These are phyloP conservation scores for Xylaria intraflava DNA, from an alignment of 495 filamentous ascomycete genomes.

Conservation along the genomic window DNA sequence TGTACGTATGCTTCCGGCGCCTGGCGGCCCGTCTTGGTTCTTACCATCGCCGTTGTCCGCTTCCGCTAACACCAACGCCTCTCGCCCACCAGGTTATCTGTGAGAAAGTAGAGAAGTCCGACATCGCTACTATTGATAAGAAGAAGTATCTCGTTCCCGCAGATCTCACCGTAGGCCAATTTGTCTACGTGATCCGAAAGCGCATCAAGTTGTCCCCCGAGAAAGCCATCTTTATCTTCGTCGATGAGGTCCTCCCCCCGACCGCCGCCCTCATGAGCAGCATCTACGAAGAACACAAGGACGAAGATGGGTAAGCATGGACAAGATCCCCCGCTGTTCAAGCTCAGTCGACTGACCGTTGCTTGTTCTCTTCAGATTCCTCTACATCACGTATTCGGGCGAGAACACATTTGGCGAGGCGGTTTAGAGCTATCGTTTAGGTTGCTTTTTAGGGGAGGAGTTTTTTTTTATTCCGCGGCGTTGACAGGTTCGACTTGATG, in stretches of 20 bases:
- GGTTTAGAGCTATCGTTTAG: slow-evolving; percentile 12
- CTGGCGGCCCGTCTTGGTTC: not conserved
- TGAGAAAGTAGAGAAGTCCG: slow-evolving; percentile 98
- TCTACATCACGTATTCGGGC: slow-evolving; percentile 81
- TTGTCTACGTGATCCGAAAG: slow-evolving; percentile 99
- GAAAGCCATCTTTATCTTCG: slow-evolving; percentile 99
- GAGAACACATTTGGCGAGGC: slow-evolving; percentile 94
- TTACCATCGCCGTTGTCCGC: not conserved
- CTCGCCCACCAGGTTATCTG: slow-evolving; percentile 73
- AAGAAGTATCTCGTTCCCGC: slow-evolving; percentile 99
- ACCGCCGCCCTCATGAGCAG: slow-evolving; percentile 98
- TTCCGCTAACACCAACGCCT: not conserved
- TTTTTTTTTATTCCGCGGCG: slow-evolving; percentile 10
- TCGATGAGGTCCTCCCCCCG: slow-evolving; percentile 95
- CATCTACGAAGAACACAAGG: slow-evolving; percentile 99
- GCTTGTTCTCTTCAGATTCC: slow-evolving; percentile 31
- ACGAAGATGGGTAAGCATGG: slow-evolving; percentile 57
- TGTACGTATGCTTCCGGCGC: slow-evolving; percentile 50
- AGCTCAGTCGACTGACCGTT: slow-evolving; percentile 20
- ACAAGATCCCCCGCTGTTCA: not conserved
- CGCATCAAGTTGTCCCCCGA: slow-evolving; percentile 99
- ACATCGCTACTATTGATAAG: slow-evolving; percentile 99
- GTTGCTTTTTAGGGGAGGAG: slow-evolving; percentile 7
- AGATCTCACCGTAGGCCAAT: slow-evolving; percentile 97
- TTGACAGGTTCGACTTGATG: slow-evolving; percentile 11